phyloP scores from a whole-genome alignment of 345 rosid species.

The Barbarea vulgaris region DNA sequence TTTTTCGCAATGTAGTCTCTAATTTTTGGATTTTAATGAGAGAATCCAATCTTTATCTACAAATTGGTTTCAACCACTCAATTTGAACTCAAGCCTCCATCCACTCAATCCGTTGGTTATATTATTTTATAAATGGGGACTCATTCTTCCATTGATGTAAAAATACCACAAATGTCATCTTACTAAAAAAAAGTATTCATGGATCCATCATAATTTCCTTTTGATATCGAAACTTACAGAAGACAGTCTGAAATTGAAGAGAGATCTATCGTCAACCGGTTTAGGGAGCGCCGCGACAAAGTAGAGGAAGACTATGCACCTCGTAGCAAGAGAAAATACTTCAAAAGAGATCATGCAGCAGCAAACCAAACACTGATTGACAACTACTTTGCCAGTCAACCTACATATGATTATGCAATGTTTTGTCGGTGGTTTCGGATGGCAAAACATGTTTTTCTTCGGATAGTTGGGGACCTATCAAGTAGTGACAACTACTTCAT shows the following conservation, averaged over 20 bases:
- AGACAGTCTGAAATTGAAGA: neutral
- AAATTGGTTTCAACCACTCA: neutral
- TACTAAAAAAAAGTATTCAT: neutral
- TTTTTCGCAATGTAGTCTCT: neutral
- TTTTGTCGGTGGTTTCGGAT: too few relatives aligned
- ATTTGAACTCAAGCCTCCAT: too few relatives aligned
- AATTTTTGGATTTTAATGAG: neutral
- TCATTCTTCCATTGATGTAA: neutral
- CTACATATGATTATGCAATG: too few relatives aligned
- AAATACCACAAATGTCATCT: neutral
- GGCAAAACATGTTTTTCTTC: too few relatives aligned
- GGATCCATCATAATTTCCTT: neutral
- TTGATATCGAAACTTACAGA: neutral
- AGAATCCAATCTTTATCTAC: neutral
- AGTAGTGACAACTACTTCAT: too few relatives aligned
- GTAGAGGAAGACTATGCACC: too few relatives aligned
- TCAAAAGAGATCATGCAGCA: too few relatives aligned
- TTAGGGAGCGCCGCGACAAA: neutral
- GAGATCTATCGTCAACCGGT: neutral
- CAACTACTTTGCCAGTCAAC: neutral
- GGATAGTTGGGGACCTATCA: too few relatives aligned
- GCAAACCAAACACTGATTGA: neutral
- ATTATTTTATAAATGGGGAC: too few relatives aligned
- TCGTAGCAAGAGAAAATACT: too few relatives aligned
- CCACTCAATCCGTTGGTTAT: too few relatives aligned